These are phyloP conservation scores for Lentinus brumalis DNA, from an alignment of 768 basidiomycete genomes.

Conservation along the genomic window DNA sequence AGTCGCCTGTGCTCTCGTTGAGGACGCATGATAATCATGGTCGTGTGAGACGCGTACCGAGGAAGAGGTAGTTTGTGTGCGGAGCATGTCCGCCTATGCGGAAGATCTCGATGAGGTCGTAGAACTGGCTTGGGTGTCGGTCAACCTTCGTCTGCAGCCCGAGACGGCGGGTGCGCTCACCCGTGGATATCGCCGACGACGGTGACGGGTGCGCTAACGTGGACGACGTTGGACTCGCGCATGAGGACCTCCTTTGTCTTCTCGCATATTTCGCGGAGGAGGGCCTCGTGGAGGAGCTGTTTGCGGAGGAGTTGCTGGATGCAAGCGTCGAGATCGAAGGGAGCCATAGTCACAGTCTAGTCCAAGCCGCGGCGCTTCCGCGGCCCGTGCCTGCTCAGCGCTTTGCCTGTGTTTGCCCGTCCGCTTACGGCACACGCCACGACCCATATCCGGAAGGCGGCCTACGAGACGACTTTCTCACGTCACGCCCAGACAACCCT, in stretches of 20 bases:
- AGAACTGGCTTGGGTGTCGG: slow-evolving; percentile 83
- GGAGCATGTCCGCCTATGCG: slow-evolving; percentile 97
- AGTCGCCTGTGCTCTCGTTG: slow-evolving; percentile 70
- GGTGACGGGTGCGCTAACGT: slow-evolving; percentile 94
- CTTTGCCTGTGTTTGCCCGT: slow-evolving; percentile 3
- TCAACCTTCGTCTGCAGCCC: slow-evolving; percentile 27
- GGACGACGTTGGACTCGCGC: slow-evolving; percentile 98
- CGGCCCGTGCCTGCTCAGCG: background rate
- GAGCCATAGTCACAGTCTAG: slow-evolving; percentile 37
- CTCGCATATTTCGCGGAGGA: slow-evolving; percentile 97
- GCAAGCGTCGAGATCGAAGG: slow-evolving; percentile 97
- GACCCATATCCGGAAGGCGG: background rate
- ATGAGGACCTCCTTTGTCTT: slow-evolving; percentile 99
- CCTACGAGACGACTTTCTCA: slow-evolving; percentile 5
- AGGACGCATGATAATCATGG: slow-evolving; percentile 4
- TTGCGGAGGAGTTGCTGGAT: slow-evolving; percentile 88
- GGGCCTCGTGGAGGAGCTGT: slow-evolving; percentile 91
- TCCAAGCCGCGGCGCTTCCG: background rate
- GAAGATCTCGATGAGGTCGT: slow-evolving; percentile 99
- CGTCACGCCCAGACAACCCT: background rate
- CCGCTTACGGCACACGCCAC: background rate
- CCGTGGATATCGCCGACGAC: slow-evolving; percentile 99
- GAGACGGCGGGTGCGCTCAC: slow-evolving; percentile 51
- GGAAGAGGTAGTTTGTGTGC: slow-evolving; percentile 96
- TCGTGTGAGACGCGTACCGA: slow-evolving; percentile 59